phyloP scores from a whole-genome alignment of 1,284 basidiomycete species.

The Ganoderma resinaceum region DNA sequence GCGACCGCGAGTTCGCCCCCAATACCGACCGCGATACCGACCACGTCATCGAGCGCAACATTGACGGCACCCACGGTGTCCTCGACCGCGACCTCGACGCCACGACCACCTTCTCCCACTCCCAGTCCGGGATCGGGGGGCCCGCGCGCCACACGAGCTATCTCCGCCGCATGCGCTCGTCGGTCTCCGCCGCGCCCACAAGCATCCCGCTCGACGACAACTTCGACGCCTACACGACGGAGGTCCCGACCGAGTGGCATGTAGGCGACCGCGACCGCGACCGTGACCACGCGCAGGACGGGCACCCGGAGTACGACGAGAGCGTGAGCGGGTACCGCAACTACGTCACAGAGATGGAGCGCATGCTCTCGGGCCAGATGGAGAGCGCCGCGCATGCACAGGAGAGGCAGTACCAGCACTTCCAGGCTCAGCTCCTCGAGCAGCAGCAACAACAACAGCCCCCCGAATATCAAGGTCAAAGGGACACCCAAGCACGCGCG shows the following conservation, averaged over 20 bases:
- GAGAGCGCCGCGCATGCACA: conserved; percentile 33
- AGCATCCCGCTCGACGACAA: conserved; percentile 48
- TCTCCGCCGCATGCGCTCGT: conserved; percentile 11
- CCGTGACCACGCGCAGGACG: conserved; percentile 38
- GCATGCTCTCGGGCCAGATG: conserved; percentile 47
- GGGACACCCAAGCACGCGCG: background rate
- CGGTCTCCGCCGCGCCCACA: conserved; percentile 43
- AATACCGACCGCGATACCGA: background rate
- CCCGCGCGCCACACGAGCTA: conserved; percentile 21
- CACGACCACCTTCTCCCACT: conserved; percentile 5
- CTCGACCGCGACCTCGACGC: conserved; percentile 8
- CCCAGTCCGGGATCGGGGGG: conserved; percentile 9
- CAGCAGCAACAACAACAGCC: conserved; percentile 5
- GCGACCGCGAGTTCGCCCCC: background rate
- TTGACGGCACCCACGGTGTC: background rate
- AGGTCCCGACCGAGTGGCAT: conserved; percentile 42
- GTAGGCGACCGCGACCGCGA: conserved; percentile 28
- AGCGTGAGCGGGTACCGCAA: conserved; percentile 47
- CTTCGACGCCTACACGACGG: conserved; percentile 49
- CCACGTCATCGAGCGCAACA: background rate
- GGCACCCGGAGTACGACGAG: conserved; percentile 41
- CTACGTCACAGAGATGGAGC: conserved; percentile 56
- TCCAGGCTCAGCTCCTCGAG: background rate
- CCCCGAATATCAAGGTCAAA: conserved; percentile 8
- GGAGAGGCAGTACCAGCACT: conserved; percentile 19